A percentile compares a stretch with the other conserved stretches of the same genome.
Conservation (phyloP, 495 filamentous ascomycete genomes). For the Mycothermus thermophilus region DNA sequence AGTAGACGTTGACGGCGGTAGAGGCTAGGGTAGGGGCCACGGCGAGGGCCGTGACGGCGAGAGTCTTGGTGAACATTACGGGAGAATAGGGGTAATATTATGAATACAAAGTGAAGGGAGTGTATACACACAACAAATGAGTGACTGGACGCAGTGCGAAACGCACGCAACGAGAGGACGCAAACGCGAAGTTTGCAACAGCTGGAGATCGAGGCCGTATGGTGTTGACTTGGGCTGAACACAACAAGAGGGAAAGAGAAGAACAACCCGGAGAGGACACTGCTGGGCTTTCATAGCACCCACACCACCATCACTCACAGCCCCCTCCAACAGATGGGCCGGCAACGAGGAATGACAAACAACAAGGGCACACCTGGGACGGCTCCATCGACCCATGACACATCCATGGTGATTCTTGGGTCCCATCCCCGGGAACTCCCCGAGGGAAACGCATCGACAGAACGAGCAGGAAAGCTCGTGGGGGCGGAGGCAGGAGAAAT, state of each 20-base stretch:
- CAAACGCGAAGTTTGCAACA: constrained; percentile 32
- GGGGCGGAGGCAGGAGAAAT: constrained; percentile 1
- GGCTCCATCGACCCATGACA: no score
- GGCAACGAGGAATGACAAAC: no score
- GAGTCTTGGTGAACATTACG: constrained; percentile 23
- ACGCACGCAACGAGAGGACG: constrained; percentile 32
- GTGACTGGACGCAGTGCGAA: constrained; percentile 15
- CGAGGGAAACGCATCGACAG: no score
- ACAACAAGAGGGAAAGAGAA: constrained; percentile 10
- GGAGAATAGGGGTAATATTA: constrained; percentile 14
- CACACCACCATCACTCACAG: background rate
- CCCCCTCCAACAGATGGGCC: no score
- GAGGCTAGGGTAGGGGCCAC: constrained; percentile 17
- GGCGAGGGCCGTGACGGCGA: constrained; percentile 22
- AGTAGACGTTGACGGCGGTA: constrained; percentile 23
- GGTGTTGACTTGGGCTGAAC: constrained; percentile 22
- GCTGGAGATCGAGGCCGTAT: constrained; percentile 25
- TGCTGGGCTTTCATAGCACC: constrained; percentile 11
- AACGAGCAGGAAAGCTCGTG: no score
- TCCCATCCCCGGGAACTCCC: no score
- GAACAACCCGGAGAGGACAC: constrained; percentile 6
- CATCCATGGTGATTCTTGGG: constrained; percentile 1
- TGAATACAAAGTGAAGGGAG: constrained; percentile 5
- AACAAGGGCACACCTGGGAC: no score
- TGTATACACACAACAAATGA: constrained; percentile 13